Conservation (phyloP, 83 land plant genomes). For the Diphasiastrum complanatum region DNA sequence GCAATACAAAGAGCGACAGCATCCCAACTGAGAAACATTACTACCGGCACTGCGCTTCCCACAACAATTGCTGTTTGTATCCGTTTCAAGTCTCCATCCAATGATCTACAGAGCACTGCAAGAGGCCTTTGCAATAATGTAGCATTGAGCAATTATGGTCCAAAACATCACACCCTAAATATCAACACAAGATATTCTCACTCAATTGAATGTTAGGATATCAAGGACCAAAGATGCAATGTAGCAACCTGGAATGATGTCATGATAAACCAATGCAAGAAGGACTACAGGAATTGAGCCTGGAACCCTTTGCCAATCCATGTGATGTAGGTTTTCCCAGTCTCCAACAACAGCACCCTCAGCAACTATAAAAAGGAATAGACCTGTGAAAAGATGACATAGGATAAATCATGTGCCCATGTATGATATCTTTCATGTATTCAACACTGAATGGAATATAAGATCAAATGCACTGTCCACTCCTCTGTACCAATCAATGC, state of each 20-base stretch:
- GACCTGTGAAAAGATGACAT: slow-evolving; percentile 24
- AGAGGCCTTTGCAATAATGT: not conserved
- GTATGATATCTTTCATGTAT: not conserved
- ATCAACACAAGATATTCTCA: not conserved
- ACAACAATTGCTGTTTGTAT: slow-evolving; percentile 50
- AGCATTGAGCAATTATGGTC: not conserved
- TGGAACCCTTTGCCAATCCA: slow-evolving; percentile 55
- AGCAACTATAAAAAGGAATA: slow-evolving; percentile 45
- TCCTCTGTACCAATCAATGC: slow-evolving; percentile 43
- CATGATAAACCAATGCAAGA: slow-evolving; percentile 77
- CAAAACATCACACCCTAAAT: too few species aligned
- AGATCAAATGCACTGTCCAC: not conserved
- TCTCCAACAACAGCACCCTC: slow-evolving; percentile 38
- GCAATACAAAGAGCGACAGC: slow-evolving; percentile 46
- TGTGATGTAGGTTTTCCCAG: slow-evolving; percentile 38
- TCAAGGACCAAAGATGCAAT: not conserved
- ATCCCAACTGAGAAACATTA: slow-evolving; percentile 61
- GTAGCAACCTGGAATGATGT: slow-evolving; percentile 52
- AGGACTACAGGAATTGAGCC: slow-evolving; percentile 65
- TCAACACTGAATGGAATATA: not conserved
- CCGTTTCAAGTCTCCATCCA: slow-evolving; percentile 54
- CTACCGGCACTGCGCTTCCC: slow-evolving; percentile 63
- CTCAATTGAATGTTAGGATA: not conserved
- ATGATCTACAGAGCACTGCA: slow-evolving; percentile 63
- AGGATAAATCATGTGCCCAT: slow-evolving; percentile 7